Base-by-base conservation (phyloP, 345 rosid genomes). In the Anacardium occidentale region DNA sequence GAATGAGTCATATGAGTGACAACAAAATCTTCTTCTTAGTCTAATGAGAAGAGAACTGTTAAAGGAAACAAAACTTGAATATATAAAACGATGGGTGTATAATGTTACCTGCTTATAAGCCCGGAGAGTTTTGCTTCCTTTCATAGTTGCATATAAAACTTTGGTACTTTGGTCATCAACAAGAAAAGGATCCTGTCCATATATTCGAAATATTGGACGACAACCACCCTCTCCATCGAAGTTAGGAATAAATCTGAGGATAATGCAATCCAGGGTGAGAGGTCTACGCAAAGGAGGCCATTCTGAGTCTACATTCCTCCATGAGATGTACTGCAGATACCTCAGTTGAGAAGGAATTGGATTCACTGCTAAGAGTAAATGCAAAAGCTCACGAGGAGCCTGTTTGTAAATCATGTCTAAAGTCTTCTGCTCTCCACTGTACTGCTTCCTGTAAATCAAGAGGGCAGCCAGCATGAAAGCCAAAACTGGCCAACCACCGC, bases 201-300 rank as follows among this genome's bases (percentile, higher is more conserved):
- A 92, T 37, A 94, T 79, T 54, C 94, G 87, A 79, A 94, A 94
- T 26, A 89, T 77, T 18, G 98, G 98, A 75, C 94, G 82, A 64
- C 87, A 94, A 13, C 98, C 98, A 69, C 91, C 97, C 63, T 84
- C 85, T 59, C 87, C 87, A 64, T 81, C 87, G 74, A 89, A 82
- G 78, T 89, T 80, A 47, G 97, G 98, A 75, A 90, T 84, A 73
- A 69, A 83, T 79, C 98, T 87, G 59, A 94, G 78, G 55, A 94
- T 92, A 73, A 92, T 73, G 60, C 98, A 92, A 75, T 94, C 98
- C 92, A 90, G 70, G 71, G 86, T 87, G 74, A 94, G 95, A 74
- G 91, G 92, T 79, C 97, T 85, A 79, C 89, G 92, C 73, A 83
- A 61, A n/a, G 97, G 97, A 76, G 98, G 98, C 98, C 98, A 94